phyloP scores from a whole-genome alignment of 2,329 filamentous ascomycete species.

The Xylaria sp. region DNA sequence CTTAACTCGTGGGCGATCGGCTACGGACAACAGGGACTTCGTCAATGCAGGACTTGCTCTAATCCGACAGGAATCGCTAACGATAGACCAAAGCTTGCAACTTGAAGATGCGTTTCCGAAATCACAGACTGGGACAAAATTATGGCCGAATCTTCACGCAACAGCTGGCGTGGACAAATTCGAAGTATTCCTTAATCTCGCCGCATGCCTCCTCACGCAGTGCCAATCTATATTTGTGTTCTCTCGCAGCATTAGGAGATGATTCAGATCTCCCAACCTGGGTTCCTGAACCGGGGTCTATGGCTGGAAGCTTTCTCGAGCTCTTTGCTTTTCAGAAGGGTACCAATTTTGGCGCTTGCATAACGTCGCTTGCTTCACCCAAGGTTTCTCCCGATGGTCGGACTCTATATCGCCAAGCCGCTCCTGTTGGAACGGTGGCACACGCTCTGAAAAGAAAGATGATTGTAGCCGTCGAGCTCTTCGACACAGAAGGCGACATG shows the following conservation, averaged over 20 bases:
- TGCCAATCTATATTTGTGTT: slow-evolving; percentile 12
- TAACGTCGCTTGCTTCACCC: slow-evolving; percentile 1
- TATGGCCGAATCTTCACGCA: slow-evolving; percentile 21
- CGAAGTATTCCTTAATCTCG: slow-evolving; percentile 30
- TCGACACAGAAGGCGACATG: not conserved
- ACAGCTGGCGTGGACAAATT: slow-evolving; percentile 10
- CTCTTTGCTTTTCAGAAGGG: slow-evolving; percentile 5
- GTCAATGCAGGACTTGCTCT: slow-evolving; percentile 26
- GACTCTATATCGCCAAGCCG: slow-evolving; percentile 16
- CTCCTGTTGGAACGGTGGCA: slow-evolving; percentile 7
- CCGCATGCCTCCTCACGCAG: slow-evolving; percentile 29
- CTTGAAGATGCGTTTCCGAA: not conserved
- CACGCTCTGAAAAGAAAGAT: not conserved
- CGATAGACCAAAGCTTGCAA: slow-evolving; percentile 27
- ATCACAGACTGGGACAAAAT: not conserved
- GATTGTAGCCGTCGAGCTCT: not conserved
- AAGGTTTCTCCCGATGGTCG: slow-evolving; percentile 25
- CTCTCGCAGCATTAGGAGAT: not conserved
- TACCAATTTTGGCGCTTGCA: slow-evolving; percentile 21
- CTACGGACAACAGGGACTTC: slow-evolving; percentile 25
- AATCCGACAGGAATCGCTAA: slow-evolving; percentile 15
- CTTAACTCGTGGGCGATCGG: slow-evolving; percentile 19
- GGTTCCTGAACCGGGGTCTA: slow-evolving; percentile 4
- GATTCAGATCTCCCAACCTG: slow-evolving; percentile 14
- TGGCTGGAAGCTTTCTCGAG: not conserved